Conservation (phyloP, 2,329 filamentous ascomycete species). For the Pyrenophora seminiperda region DNA sequence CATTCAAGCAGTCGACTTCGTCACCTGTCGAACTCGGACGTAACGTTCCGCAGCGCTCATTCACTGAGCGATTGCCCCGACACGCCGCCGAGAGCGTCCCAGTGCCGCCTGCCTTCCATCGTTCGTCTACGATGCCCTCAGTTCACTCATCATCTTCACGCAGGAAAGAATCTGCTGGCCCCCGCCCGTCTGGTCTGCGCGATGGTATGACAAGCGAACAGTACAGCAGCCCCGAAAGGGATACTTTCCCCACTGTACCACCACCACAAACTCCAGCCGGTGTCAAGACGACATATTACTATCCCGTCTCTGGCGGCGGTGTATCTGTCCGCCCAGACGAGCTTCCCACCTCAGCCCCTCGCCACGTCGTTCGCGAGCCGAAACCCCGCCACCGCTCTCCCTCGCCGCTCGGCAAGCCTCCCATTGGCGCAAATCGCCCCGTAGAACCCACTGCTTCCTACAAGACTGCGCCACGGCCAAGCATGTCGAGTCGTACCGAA, state of each 20-base stretch:
- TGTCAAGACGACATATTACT: conserved; percentile 38
- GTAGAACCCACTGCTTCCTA: conserved; percentile 21
- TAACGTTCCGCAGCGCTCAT: conserved; percentile 36
- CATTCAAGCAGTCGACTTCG: conserved; percentile 48
- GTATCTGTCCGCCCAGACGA: conserved; percentile 33
- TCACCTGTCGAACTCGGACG: conserved; percentile 42
- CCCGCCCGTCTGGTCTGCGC: conserved; percentile 40
- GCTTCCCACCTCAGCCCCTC: conserved; percentile 30
- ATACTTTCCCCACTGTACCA: conserved; percentile 31
- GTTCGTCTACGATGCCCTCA: conserved; percentile 52
- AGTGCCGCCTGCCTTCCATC: conserved; percentile 44
- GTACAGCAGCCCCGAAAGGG: conserved; percentile 29
- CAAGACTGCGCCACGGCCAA: conserved; percentile 18
- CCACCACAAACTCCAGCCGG: conserved; percentile 22
- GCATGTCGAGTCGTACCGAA: conserved; percentile 27
- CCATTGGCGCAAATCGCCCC: conserved; percentile 41
- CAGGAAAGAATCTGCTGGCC: conserved; percentile 29
- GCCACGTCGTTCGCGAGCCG: conserved; percentile 43
- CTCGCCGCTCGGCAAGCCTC: conserved; percentile 40
- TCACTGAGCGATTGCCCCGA: conserved; percentile 33
- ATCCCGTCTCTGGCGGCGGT: conserved; percentile 31
- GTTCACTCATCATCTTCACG: conserved; percentile 29
- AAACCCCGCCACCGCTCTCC: conserved; percentile 32
- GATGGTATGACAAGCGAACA: conserved; percentile 35
- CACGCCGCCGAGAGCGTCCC: conserved; percentile 41